Evolutionary conservation across 495 filamentous ascomycete species (phyloP).

Genomic region (Aspergillus coremiiformis): DNA sequence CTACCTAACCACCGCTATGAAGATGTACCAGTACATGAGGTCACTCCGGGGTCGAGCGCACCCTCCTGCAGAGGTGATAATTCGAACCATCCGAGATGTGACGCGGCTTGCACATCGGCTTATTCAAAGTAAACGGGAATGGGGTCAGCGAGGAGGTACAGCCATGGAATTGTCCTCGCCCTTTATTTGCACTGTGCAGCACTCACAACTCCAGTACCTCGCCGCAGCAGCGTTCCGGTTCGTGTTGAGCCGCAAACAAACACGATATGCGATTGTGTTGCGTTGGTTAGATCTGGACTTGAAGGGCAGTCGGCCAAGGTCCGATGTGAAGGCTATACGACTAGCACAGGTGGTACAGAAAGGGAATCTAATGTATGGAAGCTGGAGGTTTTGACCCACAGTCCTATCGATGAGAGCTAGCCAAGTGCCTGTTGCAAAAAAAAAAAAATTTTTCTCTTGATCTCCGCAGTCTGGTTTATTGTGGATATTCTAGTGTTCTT

Average conservation of each 20-base stretch:
- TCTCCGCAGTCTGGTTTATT: too few relatives aligned
- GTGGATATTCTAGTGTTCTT: neutral
- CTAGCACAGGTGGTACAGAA: slow-evolving; percentile 27
- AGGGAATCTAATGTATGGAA: slow-evolving; percentile 30
- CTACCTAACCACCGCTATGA: slow-evolving; percentile 70
- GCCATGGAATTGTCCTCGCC: neutral
- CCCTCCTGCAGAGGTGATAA: slow-evolving; percentile 48
- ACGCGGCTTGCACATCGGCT: slow-evolving; percentile 56
- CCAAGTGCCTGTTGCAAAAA: too few relatives aligned
- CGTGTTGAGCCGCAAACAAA: slow-evolving; percentile 62
- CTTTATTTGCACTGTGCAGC: slow-evolving; percentile 53
- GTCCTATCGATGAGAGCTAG: neutral
- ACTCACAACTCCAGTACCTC: slow-evolving; percentile 61
- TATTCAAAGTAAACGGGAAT: slow-evolving; percentile 49
- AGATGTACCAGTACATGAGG: slow-evolving; percentile 72
- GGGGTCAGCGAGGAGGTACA: slow-evolving; percentile 19
- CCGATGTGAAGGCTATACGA: slow-evolving; percentile 21
- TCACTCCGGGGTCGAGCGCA: slow-evolving; percentile 49
- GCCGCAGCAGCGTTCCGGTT: slow-evolving; percentile 57
- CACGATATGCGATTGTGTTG: slow-evolving; percentile 51
- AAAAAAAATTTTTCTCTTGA: too few relatives aligned
- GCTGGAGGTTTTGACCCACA: slow-evolving; percentile 35
- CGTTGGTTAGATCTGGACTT: slow-evolving; percentile 51
- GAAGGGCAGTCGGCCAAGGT: slow-evolving; percentile 24
- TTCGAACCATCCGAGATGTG: slow-evolving; percentile 59